Conservation (phyloP, 2,329 filamentous ascomycete species). For the Cadophora sp. region DNA sequence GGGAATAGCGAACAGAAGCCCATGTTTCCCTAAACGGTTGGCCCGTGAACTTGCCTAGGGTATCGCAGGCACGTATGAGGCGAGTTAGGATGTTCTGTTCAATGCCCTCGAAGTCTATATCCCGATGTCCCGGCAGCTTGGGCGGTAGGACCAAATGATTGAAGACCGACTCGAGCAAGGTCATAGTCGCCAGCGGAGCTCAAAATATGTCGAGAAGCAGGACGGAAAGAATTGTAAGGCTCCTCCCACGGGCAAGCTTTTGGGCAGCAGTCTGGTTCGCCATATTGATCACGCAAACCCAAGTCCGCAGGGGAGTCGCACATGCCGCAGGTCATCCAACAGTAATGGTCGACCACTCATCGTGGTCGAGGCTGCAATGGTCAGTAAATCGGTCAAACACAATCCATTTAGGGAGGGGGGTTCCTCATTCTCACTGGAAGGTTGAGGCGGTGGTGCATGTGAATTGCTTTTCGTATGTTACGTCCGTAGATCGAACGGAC, state of each 20-base stretch:
- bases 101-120: slow-evolving; percentile 43
- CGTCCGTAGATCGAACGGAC: no score
- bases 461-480: neutral
- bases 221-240: slow-evolving; percentile 15
- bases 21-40: slow-evolving; percentile 31
- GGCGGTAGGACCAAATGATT: slow-evolving; percentile 54
- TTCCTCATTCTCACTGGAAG: slow-evolving; percentile 15
- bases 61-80: slow-evolving; percentile 36
- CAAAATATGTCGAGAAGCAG: slow-evolving; percentile 13
- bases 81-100: slow-evolving; percentile 42
- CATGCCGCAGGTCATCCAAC: slow-evolving; percentile 13
- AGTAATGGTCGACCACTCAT: slow-evolving; percentile 11
- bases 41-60: slow-evolving; percentile 29
- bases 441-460: neutral
- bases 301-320: slow-evolving; percentile 1
- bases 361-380: slow-evolving; percentile 2
- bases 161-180: slow-evolving; percentile 41
- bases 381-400: slow-evolving; percentile 17
- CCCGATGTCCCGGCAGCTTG: slow-evolving; percentile 47
- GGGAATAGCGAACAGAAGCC: slow-evolving; percentile 31
- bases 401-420: slow-evolving; percentile 21
- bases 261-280: slow-evolving; percentile 12
- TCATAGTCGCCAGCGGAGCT: slow-evolving; percentile 20
- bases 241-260: slow-evolving; percentile 14
- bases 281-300: neutral